These are phyloP conservation scores for Camellia granthamiana DNA, from an alignment of 148 eudicot genomes.

Conservation along the genomic window DNA sequence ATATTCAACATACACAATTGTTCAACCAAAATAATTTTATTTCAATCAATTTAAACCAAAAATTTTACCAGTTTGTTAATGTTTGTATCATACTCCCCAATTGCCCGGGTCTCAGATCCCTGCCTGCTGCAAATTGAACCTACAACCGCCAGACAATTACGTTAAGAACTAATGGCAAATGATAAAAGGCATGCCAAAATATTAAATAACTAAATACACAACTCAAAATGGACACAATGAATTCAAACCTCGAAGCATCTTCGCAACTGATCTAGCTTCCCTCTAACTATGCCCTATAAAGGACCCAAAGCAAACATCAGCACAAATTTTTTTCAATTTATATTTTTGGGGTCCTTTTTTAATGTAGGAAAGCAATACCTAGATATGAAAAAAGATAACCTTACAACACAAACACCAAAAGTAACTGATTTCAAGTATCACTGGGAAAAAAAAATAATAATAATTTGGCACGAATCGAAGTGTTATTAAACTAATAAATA, in stretches of 20 bases:
- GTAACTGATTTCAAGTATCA: not conserved
- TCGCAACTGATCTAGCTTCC: constrained; percentile 89
- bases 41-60: not conserved
- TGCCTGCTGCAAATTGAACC: constrained; percentile 98
- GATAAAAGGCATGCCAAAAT: not conserved
- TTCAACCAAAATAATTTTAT: not conserved
- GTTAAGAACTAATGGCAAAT: constrained; percentile 11
- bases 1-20: not conserved
- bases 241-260: constrained; percentile 85
- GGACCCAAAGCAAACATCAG: constrained; percentile 11
- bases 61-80: constrained; percentile 64
- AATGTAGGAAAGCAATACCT: not conserved
- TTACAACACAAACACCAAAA: not conserved
- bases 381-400: not conserved
- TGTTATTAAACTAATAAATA: not conserved
- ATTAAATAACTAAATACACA: not conserved
- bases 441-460: not conserved
- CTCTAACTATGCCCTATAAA: constrained; percentile 85
- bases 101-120: constrained; percentile 95
- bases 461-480: not conserved
- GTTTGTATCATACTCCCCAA: constrained; percentile 79
- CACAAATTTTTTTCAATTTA: not conserved
- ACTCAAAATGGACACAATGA: constrained; percentile 14
- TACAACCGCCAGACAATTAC: constrained; percentile 23
- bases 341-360: not conserved